A percentile compares a stretch with the other conserved stretches of the same genome.
Conservation (phyloP, 148 eudicot species). For the Agrostemma githago region DNA sequence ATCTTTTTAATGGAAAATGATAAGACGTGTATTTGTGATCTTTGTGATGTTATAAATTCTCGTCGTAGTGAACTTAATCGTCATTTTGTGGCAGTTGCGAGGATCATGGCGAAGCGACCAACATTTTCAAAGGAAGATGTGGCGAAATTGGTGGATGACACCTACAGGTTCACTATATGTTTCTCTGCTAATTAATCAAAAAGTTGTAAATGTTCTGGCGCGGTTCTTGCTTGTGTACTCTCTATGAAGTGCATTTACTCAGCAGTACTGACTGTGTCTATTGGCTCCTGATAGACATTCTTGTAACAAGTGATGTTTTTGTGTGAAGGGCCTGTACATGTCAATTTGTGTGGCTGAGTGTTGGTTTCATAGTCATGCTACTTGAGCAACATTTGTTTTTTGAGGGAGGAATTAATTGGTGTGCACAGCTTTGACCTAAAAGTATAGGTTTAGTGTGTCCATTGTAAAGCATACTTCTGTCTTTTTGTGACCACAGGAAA, state of each 20-base stretch:
- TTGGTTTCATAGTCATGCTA: neutral
- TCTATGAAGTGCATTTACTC: neutral
- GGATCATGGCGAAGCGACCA: conserved; percentile 73
- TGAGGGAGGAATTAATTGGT: neutral
- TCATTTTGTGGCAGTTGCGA: conserved; percentile 48
- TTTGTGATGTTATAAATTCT: neutral
- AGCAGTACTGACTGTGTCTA: neutral
- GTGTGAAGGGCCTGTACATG: neutral
- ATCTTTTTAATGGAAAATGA: neutral
- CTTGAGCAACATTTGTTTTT: neutral
- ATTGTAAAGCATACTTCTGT: conserved; percentile 7
- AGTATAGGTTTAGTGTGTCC: neutral
- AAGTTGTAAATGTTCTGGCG: neutral
- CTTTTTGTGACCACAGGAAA: conserved; percentile 48
- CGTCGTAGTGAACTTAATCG: neutral
- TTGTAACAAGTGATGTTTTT: neutral
- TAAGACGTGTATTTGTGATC: neutral
- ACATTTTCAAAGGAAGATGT: conserved; percentile 73
- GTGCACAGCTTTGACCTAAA: neutral
- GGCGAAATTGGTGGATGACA: conserved; percentile 81
- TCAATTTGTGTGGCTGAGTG: neutral
- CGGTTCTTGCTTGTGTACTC: neutral
- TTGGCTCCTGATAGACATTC: neutral
- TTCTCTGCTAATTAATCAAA: neutral
- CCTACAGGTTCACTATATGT: conserved; percentile 53